Evolutionary conservation across 2,329 filamentous ascomycete genomes (phyloP), one percentile per base, ranked within the genome.

Genomic region (Polytolypa hystricis): DNA sequence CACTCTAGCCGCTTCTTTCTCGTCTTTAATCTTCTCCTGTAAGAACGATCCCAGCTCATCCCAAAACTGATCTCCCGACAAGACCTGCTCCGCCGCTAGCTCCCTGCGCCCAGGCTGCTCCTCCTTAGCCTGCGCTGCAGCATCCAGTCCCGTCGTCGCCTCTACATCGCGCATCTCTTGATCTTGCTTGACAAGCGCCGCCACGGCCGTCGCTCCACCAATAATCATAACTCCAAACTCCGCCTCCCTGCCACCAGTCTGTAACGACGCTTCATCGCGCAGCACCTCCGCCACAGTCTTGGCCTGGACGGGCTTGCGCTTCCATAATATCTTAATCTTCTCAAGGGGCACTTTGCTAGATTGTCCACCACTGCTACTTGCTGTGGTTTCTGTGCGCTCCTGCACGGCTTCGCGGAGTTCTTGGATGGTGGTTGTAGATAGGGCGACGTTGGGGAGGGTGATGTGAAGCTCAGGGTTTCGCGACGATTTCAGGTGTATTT

Each of bases 211-310:
- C 15, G 69, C 74, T 10, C 84, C 86, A 3, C 81, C 83, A 55
- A 94, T 76, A 14, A 95, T 71, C 86, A 96, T 96, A 38, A 95
- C 73, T 1, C 77, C 77, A 44, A 96, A 79, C 57, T 94, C 86
- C 0, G 89, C 67, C 15, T 61, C 58, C 38, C 56, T 60, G 8
- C 64, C 67, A 1, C 59, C 47, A 48, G 39, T 41, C 28, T 58
- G 42, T 38, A 53, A 51, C 12, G 49, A 68, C 18, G 62, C 67
- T 30, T 73, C 74, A 3, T 72, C 67, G 0, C 67, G 69, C 1
- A 87, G 47, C 1, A 93, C 55, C 40, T 94, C 87, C 39, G 74
- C 74, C 4, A 95, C 61, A 1, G 81, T 77, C 64, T 89, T 91
- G 47, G 93, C 85, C 0, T 71, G 56, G 0, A 85, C 74, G 0